Base-by-base conservation (phyloP, 345 rosid species). In the Eutrema heterophyllum region DNA sequence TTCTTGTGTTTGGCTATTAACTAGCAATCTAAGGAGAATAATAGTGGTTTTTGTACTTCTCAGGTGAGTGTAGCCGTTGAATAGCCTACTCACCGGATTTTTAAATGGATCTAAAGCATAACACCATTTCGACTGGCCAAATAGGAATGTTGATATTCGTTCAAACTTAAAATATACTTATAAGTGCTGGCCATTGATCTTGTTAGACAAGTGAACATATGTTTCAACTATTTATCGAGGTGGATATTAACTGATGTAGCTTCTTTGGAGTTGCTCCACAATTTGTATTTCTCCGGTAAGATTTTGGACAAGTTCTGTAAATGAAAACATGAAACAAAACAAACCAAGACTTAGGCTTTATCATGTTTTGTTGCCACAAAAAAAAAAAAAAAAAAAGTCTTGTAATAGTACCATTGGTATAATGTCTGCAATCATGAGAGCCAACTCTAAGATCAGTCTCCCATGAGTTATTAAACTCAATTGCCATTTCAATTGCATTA, bases 301-400 rank as follows among this genome's bases (percentile, higher is more conserved):
- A 67, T 84, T 81, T 76, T 92, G 93, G 7, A 88, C 95, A 81
- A 92, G 79, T 67, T 86, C 98, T 92, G 73, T 73, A 26, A 58
- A 14, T 36, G 48, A 36, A 21, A 39, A 71, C 5, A 51, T 12
- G 10, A 26, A 24, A 44, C 26, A 38, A 6, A n/a, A 24, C 13
- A 48, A 75, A 51, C 11, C 36, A 35, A 70, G 3, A 3, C 45
- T 40, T 46, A 38, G 35, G 50, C 2, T 15, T 21, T 41, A 12
- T 11, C 2, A 1, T 40, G 39, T 6, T 53, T 36, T 26, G 38
- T 51, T 52, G 7, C 1, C 5, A 9, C 9, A n/a, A 18, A 41
- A 54, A 55, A 15, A 16, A 50, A 56, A 66, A n/a, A 2, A 7
- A 41, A 54, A 55, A 21, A 21, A 21, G 24, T 21, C 13, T 6